Evolutionary conservation across 2,329 filamentous ascomycete species (phyloP).

Genomic region (Plectosphaerella sp.): DNA sequence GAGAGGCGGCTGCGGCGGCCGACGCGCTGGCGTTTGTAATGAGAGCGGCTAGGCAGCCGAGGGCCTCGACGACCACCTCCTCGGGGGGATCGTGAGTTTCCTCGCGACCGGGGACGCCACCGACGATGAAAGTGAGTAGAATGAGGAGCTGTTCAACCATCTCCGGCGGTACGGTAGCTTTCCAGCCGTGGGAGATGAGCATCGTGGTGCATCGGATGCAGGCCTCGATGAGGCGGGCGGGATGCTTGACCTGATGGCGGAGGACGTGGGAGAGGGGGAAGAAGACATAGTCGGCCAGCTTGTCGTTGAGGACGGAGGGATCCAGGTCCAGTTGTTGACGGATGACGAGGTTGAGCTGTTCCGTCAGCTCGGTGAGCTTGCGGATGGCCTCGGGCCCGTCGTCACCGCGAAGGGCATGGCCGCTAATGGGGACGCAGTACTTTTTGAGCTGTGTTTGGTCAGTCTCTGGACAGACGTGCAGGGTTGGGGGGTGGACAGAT

Average conservation of each 20-base stretch:
- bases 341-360: slow-evolving; percentile 42
- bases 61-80: slow-evolving; percentile 69
- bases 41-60: slow-evolving; percentile 64
- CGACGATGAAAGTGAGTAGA: slow-evolving; percentile 75
- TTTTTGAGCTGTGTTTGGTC: slow-evolving; percentile 50
- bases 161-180: slow-evolving; percentile 61
- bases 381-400: slow-evolving; percentile 35
- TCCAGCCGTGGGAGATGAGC: slow-evolving; percentile 78
- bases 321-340: slow-evolving; percentile 37
- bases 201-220: slow-evolving; percentile 71
- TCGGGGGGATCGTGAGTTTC: slow-evolving; percentile 52
- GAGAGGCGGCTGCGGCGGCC: slow-evolving; percentile 39
- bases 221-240: slow-evolving; percentile 69
- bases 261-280: slow-evolving; percentile 89
- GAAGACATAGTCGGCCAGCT: slow-evolving; percentile 90
- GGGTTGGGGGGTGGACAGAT: not conserved
- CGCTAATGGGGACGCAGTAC: slow-evolving; percentile 55
- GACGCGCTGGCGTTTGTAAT: slow-evolving; percentile 55
- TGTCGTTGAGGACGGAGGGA: slow-evolving; percentile 61
- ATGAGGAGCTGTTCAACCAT: slow-evolving; percentile 83
- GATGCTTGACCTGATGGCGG: slow-evolving; percentile 66
- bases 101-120: slow-evolving; percentile 59
- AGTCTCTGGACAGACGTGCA: slow-evolving; percentile 4
- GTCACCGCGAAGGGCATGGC: slow-evolving; percentile 46
- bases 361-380: slow-evolving; percentile 40